phyloP scores from a whole-genome alignment of 2,329 filamentous ascomycete species.

The Aspergillus pseudoterreus region DNA sequence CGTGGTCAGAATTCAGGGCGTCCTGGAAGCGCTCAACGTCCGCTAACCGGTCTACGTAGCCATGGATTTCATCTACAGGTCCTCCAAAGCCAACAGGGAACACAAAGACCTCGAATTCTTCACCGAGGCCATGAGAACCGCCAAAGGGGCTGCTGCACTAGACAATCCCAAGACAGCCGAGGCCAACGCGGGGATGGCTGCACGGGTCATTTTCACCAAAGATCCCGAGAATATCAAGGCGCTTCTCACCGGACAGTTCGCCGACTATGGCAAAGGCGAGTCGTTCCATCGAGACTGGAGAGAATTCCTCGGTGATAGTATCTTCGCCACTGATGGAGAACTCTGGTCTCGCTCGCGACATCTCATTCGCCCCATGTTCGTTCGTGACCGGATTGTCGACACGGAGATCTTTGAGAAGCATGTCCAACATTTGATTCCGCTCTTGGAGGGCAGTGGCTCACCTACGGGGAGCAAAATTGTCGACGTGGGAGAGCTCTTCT shows the following conservation, averaged over 20 bases:
- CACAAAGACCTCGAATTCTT: constrained; percentile 63
- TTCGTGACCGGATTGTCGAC: constrained; percentile 79
- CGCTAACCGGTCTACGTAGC: constrained; percentile 44
- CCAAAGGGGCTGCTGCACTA: constrained; percentile 27
- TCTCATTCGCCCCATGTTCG: constrained; percentile 82
- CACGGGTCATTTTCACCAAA: constrained; percentile 67
- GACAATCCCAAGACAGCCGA: constrained; percentile 25
- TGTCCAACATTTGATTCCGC: constrained; percentile 65
- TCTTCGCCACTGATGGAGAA: constrained; percentile 76
- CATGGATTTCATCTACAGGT: constrained; percentile 60
- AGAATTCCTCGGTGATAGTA: constrained; percentile 78
- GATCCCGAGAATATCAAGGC: constrained; percentile 92
- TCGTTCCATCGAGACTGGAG: constrained; percentile 71
- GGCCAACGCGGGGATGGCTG: constrained; percentile 26
- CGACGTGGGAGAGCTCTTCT: constrained; percentile 74
- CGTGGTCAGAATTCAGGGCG: constrained; percentile 3
- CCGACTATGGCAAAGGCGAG: constrained; percentile 76
- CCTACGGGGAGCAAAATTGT: constrained; percentile 46
- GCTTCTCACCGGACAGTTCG: constrained; percentile 80
- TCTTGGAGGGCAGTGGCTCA: constrained; percentile 53
- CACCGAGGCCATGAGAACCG: constrained; percentile 47
- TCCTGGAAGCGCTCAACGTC: too few species aligned
- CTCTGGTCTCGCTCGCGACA: constrained; percentile 80
- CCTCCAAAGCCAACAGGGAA: constrained; percentile 50
- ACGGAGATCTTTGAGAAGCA: constrained; percentile 79